Conservation (phyloP, 1,284 basidiomycete species). For the Ganoderma sinense region DNA sequence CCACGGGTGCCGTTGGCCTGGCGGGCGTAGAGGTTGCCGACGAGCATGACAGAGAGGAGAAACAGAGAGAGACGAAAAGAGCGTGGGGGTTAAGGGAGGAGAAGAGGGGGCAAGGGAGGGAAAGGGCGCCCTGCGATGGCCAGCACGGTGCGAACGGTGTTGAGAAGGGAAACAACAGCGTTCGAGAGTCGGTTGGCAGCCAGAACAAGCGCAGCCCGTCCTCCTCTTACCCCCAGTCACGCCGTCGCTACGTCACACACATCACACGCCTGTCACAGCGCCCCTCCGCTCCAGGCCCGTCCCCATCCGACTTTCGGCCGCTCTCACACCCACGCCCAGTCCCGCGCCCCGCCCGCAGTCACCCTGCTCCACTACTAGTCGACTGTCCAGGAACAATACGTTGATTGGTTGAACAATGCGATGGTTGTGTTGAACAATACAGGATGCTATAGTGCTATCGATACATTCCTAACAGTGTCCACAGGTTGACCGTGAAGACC, state of each 20-base stretch:
- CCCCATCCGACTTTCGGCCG: slow-evolving; percentile 3
- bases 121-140: slow-evolving; percentile 39
- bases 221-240: slow-evolving; percentile 11
- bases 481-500: slow-evolving; percentile 24
- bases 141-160: slow-evolving; percentile 43
- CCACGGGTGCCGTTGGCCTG: slow-evolving; percentile 28
- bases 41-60: slow-evolving; percentile 51
- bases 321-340: background rate
- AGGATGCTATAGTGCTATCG: slow-evolving; percentile 24
- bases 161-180: slow-evolving; percentile 31
- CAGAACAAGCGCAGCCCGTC: background rate
- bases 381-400: background rate
- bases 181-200: slow-evolving; percentile 26
- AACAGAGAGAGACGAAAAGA: slow-evolving; percentile 38
- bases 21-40: slow-evolving; percentile 52
- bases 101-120: slow-evolving; percentile 25
- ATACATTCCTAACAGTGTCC: slow-evolving; percentile 23
- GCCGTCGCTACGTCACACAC: slow-evolving; percentile 25
- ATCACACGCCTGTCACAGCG: slow-evolving; percentile 29
- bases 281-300: background rate
- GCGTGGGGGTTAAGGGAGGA: slow-evolving; percentile 41
- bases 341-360: background rate
- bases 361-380: background rate
- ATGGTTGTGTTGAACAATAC: slow-evolving; percentile 31
- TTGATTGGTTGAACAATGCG: slow-evolving; percentile 18